Conservation (phyloP, 1,284 basidiomycete species). For the Rhodotorula sp. region DNA sequence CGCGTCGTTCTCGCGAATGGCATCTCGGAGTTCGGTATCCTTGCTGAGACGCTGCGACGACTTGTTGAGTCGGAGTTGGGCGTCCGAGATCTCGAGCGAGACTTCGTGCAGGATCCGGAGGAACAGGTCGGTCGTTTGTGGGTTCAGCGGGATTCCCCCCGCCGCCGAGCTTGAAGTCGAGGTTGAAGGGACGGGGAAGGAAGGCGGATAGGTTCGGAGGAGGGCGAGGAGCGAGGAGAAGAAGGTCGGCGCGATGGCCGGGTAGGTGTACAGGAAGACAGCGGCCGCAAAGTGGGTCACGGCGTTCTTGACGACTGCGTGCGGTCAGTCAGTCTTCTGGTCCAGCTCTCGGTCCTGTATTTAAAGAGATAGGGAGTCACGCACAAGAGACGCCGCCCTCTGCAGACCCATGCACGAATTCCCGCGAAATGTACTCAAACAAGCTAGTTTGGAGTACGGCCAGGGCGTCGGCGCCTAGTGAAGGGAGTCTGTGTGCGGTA, state of each 20-base stretch:
- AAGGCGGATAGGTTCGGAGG: constrained; percentile 57
- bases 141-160: constrained; percentile 66
- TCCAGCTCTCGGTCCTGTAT: constrained; percentile 1
- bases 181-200: constrained; percentile 49
- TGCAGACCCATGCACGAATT: constrained; percentile 72
- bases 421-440: constrained; percentile 70
- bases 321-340: constrained; percentile 51
- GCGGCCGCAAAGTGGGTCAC: constrained; percentile 95
- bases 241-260: constrained; percentile 75
- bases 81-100: constrained; percentile 86
- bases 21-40: constrained; percentile 80
- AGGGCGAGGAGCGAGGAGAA: constrained; percentile 74
- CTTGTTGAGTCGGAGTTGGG: constrained; percentile 72
- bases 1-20: constrained; percentile 82
- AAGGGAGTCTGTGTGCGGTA: constrained; percentile 59
- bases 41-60: constrained; percentile 65
- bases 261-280: constrained; percentile 87
- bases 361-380: neutral
- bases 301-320: constrained; percentile 77
- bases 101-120: constrained; percentile 86
- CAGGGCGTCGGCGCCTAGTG: constrained; percentile 66
- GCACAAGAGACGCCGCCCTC: constrained; percentile 64
- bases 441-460: constrained; percentile 65
- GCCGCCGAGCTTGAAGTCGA: constrained; percentile 45
- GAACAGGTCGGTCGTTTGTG: constrained; percentile 76